Evolutionary conservation across 106 monocot genomes (phyloP).

Genomic region (Dendrobium huoshanense): DNA sequence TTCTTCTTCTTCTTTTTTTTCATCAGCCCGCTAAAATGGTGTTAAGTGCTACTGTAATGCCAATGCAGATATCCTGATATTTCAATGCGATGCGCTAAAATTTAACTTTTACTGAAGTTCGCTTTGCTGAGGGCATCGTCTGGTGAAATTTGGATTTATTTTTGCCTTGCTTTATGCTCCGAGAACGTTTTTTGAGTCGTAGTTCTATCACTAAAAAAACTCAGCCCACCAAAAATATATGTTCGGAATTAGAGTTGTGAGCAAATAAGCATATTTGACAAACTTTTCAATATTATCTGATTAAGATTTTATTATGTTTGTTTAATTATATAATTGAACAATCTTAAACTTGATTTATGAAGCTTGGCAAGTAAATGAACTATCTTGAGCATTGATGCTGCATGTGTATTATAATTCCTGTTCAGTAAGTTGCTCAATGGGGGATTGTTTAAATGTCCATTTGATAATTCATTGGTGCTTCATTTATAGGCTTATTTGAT

Average conservation of each 20-base stretch:
- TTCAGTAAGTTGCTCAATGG: background rate
- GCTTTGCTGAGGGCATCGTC: no score
- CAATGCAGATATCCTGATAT: no score
- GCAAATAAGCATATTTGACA: background rate
- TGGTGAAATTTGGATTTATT: no score
- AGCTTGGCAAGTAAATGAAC: background rate
- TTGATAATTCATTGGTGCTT: background rate
- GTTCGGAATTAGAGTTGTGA: background rate
- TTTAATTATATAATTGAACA: background rate
- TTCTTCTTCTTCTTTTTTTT: no score
- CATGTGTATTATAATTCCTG: background rate
- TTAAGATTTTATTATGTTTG: background rate
- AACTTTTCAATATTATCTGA: background rate
- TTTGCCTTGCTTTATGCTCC: background rate
- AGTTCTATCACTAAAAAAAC: background rate
- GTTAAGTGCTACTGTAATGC: no score
- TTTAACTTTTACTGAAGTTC: no score
- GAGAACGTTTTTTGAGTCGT: background rate
- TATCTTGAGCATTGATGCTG: background rate
- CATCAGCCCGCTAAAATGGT: no score
- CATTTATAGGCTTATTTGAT: background rate
- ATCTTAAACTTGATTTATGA: background rate
- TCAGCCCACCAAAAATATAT: background rate
- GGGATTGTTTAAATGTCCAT: background rate
- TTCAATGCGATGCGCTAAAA: no score